Percentiles rank a stretch among this genome's conserved stretches.
Conservation (phyloP, 768 basidiomycete genomes). For the Cyclocybe aegerita region DNA sequence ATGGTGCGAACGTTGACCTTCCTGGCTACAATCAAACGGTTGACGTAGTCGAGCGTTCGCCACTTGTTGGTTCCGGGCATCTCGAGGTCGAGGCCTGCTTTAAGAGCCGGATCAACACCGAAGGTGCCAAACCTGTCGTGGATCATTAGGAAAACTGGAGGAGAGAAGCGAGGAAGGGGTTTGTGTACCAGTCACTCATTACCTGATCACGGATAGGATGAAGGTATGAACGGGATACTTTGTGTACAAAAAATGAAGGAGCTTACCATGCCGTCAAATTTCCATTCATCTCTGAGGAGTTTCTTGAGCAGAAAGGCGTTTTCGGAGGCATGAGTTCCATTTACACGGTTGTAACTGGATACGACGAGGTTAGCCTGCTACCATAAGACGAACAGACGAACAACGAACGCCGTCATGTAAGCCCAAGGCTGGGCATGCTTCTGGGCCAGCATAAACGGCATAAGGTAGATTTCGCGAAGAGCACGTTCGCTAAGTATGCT, state of each 20-base stretch:
- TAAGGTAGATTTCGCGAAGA: conserved; percentile 72
- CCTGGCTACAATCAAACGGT: conserved; percentile 54
- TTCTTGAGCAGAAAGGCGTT: conserved; percentile 56
- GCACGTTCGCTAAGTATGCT: conserved; percentile 63
- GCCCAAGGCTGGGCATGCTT: conserved; percentile 66
- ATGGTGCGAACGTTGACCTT: conserved; percentile 67
- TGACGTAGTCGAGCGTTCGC: conserved; percentile 68
- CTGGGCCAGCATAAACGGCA: conserved; percentile 76
- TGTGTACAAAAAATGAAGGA: not conserved
- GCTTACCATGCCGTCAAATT: conserved; percentile 58
- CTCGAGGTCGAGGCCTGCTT: conserved; percentile 80
- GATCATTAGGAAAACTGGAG: not conserved
- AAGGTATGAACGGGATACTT: not conserved
- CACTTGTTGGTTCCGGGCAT: conserved; percentile 80
- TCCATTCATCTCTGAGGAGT: conserved; percentile 71
- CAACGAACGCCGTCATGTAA: conserved; percentile 68
- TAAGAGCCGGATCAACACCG: conserved; percentile 59
- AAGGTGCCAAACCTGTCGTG: conserved; percentile 62
- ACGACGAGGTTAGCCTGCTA: not conserved
- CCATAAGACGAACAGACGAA: not conserved
- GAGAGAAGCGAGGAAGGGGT: not conserved
- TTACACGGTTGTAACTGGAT: conserved; percentile 69
- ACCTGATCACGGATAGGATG: conserved; percentile 29
- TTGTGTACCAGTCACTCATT: conserved; percentile 77
- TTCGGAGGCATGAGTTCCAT: conserved; percentile 73